phyloP scores from a whole-genome alignment of 495 filamentous ascomycete species.

The Friedmanniomyces simplex region DNA sequence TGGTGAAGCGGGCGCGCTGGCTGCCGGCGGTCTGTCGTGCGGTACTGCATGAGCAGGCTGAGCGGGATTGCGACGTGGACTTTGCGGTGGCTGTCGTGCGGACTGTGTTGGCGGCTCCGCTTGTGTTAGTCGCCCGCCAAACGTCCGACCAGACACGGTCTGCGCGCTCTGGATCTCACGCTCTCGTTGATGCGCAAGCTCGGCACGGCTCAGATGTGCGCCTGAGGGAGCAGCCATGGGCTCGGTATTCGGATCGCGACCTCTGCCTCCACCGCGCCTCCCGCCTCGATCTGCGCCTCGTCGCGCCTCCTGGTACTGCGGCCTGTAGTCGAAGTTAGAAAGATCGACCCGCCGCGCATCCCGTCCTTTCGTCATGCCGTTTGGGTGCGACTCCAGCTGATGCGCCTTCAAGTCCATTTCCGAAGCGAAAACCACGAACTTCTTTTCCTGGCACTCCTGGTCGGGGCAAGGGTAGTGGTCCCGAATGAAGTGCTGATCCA shows the following conservation, averaged over 20 bases:
- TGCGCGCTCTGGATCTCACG: conserved; percentile 84
- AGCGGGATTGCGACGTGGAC: conserved; percentile 18
- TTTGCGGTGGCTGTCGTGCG: conserved; percentile 33
- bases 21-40: background rate
- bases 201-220: conserved; percentile 72
- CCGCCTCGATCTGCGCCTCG: conserved; percentile 46
- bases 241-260: conserved; percentile 68
- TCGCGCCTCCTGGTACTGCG: conserved; percentile 54
- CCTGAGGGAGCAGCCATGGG: conserved; percentile 66
- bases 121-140: conserved; percentile 67
- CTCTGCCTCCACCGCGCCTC: conserved; percentile 47
- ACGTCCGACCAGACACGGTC: conserved; percentile 62
- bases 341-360: conserved; percentile 84
- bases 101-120: conserved; percentile 32
- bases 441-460: conserved; percentile 84
- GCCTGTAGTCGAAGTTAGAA: conserved; percentile 68
- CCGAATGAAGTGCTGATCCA: conserved; percentile 75
- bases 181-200: conserved; percentile 85
- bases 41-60: conserved; percentile 12
- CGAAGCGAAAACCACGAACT: conserved; percentile 93
- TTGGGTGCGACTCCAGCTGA: conserved; percentile 65
- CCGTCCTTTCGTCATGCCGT: conserved; percentile 69
- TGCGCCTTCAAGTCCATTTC: conserved; percentile 90
- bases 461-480: conserved; percentile 84
- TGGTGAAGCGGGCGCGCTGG: conserved; percentile 7